phyloP scores from a whole-genome alignment of 495 filamentous ascomycete genomes.

The Aspergillus homomorphus region DNA sequence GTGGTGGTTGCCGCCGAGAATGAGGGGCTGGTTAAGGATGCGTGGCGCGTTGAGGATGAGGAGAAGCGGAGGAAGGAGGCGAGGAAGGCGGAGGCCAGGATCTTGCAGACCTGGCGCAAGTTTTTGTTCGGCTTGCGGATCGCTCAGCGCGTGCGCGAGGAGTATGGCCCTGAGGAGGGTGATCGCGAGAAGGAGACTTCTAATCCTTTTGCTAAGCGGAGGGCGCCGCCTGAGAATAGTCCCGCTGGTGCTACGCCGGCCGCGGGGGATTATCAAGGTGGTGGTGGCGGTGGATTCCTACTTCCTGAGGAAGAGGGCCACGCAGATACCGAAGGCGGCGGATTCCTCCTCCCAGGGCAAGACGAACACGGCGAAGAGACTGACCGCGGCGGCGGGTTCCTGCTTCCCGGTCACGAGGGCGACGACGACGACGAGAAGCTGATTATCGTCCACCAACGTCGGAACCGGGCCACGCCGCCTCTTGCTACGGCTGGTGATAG shows the following conservation, averaged over 20 bases:
- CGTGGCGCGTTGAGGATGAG: constrained; percentile 76
- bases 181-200: constrained; percentile 31
- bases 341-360: constrained; percentile 16
- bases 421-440: constrained; percentile 19
- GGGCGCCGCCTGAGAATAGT: background rate
- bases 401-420: background rate
- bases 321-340: constrained; percentile 7
- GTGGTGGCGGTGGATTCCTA: background rate
- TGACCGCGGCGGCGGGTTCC: background rate
- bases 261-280: background rate
- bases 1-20: constrained; percentile 84
- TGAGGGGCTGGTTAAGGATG: constrained; percentile 69
- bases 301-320: background rate
- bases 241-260: too few species aligned
- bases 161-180: constrained; percentile 60
- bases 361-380: background rate
- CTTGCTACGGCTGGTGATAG: background rate
- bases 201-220: constrained; percentile 38
- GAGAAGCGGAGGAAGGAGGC: constrained; percentile 77
- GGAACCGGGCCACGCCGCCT: background rate
- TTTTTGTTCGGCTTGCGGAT: constrained; percentile 83
- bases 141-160: constrained; percentile 69
- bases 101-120: constrained; percentile 78
- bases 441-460: background rate
- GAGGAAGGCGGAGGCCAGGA: constrained; percentile 72